Evolutionary conservation across 345 rosid species (phyloP), one percentile per base, ranked within the genome.

Genomic region (Moringa oleifera): DNA sequence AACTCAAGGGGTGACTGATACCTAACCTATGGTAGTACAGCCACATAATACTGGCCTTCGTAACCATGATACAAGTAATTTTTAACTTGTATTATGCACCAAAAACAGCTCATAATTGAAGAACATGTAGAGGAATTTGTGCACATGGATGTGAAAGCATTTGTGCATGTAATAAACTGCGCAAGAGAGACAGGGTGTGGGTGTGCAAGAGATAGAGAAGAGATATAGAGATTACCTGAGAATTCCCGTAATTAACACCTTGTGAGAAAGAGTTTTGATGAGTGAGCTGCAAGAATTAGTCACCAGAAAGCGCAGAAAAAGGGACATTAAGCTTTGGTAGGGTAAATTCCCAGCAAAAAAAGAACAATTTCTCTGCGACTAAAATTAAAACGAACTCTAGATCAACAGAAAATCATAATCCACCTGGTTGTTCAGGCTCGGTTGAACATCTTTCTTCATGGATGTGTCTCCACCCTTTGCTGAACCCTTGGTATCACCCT

Each of bases 401-500:
- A 31, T 23, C 13, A 31, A 63, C 6, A 12, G 20, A 20, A 47
- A 53, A 23, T 45, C 51, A 41, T 18, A 37, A 46, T 55, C 7
- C 63, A 84, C 97, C 90, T 86, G 97, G 28, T 71, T 63, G 64
- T 76, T 81, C 62, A 77, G 78, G 77, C 67, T 78, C 20, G 71
- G 75, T 58, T 77, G 89, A 24, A 54, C 81, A 55, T 83, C 89
- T 66, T 74, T 83, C 77, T 75, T 85, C 51, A 80, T 67, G 62
- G 82, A 84, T 25, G 81, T 33, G 23, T 93, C 97, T 58, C 90
- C 95, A 46, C 84, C 80, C 69, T 88, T 90, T 36, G 73, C 76
- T 16, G 84, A 78, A 17, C 92, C 92, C 82, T 90, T 88, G 22
- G 89, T 73, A 70, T 93, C 99, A 74, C 95, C 96, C 98, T 90